phyloP scores from a whole-genome alignment of 805 yeast species.

The Teunomyces gatunensis region DNA sequence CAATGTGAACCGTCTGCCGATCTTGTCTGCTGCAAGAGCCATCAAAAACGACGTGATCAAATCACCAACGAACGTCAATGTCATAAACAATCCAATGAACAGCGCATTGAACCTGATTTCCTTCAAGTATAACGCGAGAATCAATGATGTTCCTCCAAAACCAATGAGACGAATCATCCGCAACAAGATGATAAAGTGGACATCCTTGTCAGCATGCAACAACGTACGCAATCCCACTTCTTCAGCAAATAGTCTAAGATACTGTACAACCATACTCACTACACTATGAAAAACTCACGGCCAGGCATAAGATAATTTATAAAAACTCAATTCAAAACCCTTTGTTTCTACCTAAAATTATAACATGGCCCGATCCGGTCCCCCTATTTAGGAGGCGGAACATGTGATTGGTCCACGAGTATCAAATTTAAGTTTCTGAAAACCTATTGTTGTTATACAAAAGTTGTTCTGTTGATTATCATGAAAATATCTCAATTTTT shows the following conservation, averaged over 20 bases:
- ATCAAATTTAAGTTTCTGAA: neutral
- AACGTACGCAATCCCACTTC: slow-evolving; percentile 38
- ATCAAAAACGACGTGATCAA: slow-evolving; percentile 45
- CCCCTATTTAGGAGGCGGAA: neutral
- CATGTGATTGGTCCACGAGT: neutral
- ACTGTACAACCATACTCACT: neutral
- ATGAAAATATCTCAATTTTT: too few relatives aligned
- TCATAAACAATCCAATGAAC: slow-evolving; percentile 47
- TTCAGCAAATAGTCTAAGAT: slow-evolving; percentile 15
- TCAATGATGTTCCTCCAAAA: slow-evolving; percentile 38
- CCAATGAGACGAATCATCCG: slow-evolving; percentile 35
- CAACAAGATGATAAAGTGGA: slow-evolving; percentile 27
- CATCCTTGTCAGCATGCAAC: slow-evolving; percentile 27
- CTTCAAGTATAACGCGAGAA: slow-evolving; percentile 44
- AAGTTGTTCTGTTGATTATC: too few relatives aligned
- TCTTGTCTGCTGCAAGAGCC: slow-evolving; percentile 44
- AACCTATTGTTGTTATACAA: neutral
- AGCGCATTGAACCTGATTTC: slow-evolving; percentile 40
- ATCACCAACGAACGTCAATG: slow-evolving; percentile 51
- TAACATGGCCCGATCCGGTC: neutral
- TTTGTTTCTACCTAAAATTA: too few relatives aligned
- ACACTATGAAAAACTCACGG: neutral
- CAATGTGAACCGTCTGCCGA: slow-evolving; percentile 46
- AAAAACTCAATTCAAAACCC: neutral
- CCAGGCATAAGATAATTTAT: neutral